These are phyloP conservation scores for Rhizopogon vulgaris DNA, from an alignment of 768 basidiomycete species.

Conservation along the genomic window DNA sequence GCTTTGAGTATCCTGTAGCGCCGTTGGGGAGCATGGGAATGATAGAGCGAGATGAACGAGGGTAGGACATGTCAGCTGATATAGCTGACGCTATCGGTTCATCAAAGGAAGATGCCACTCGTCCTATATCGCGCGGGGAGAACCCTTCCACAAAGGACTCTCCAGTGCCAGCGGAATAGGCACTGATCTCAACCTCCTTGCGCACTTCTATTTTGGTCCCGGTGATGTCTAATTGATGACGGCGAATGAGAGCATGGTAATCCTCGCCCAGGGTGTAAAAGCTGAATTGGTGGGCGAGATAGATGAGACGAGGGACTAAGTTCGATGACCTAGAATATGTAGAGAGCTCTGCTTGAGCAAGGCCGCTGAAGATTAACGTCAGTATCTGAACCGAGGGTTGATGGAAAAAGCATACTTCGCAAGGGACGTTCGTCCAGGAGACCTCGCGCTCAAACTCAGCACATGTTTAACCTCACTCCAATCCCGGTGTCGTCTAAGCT, in stretches of 20 bases:
- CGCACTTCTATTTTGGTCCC: constrained; percentile 64
- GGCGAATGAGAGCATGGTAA: constrained; percentile 72
- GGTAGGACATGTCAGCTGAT: constrained; percentile 50
- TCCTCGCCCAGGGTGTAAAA: constrained; percentile 74
- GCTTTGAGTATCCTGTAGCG: constrained; percentile 30
- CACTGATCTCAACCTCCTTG: constrained; percentile 61
- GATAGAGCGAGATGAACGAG: constrained; percentile 31
- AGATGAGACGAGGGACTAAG: constrained; percentile 69
- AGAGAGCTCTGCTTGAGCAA: constrained; percentile 79
- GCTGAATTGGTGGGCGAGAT: constrained; percentile 79
- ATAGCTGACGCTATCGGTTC: constrained; percentile 76
- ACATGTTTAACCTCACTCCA: constrained; percentile 48
- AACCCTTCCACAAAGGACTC: constrained; percentile 53
- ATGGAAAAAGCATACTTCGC: constrained; percentile 2
- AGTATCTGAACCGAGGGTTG: constrained; percentile 4
- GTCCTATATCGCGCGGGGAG: constrained; percentile 37
- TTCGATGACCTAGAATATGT: constrained; percentile 54
- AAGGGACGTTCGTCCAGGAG: constrained; percentile 1
- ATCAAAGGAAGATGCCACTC: constrained; percentile 49
- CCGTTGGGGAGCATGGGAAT: constrained; percentile 86
- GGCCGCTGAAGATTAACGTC: constrained; percentile 37
- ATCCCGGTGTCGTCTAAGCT: constrained; percentile 42
- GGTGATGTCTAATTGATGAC: constrained; percentile 52
- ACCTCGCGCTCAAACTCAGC: constrained; percentile 2
- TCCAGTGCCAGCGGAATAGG: constrained; percentile 34